Evolutionary conservation across 2,329 filamentous ascomycete genomes (phyloP), one percentile per base, ranked within the genome.

Genomic region (Phialophora macrospora): DNA sequence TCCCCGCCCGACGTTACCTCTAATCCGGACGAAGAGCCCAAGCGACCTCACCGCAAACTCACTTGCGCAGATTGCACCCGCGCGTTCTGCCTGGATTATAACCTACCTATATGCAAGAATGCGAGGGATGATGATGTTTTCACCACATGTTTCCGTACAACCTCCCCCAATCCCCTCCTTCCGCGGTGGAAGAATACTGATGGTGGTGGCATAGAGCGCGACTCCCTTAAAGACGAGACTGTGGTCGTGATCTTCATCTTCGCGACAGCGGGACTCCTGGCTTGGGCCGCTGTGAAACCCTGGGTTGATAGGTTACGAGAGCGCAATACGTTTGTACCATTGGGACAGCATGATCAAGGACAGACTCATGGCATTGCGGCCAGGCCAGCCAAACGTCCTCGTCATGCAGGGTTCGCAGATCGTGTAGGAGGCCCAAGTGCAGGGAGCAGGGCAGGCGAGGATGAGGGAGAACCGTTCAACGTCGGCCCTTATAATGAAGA

Each of bases 61-160:
- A 87, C 82, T 26, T 90, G 88, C 75, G 86, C 83, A 63, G 87
- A 90, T 74, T 90, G 88, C 76, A 90, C 87, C 72, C 85, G 87
- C 67, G 84, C 86, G 70, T 90, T 89, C 77, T 90, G 88, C 73
- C 76, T 89, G 48, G 81, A 83, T 62, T 88, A 89, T 70, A 82
- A 86, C 60, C 78, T 88, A 55, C 84, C 85, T 0, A 87, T 72
- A 60, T 90, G 88, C 73, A 84, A 87, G 68, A 82, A 80, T 34
- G 85, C 83, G 22, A 85, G 84, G 71, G 86, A 88, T 72, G 86
- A 88, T 55, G 86, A 89, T 72, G 83, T 90, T 3, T 82, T 86
- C 65, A 87, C 88, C 4, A 87, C 84, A 9, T 90, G 88, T 77
- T 90, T 90, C 72, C 88, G 84, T 86, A 74, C 66, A 80, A 76